Evolutionary conservation across 2,329 filamentous ascomycete species (phyloP), one percentile per base, ranked within the genome.

Genomic region (Microascus cirrosus): DNA sequence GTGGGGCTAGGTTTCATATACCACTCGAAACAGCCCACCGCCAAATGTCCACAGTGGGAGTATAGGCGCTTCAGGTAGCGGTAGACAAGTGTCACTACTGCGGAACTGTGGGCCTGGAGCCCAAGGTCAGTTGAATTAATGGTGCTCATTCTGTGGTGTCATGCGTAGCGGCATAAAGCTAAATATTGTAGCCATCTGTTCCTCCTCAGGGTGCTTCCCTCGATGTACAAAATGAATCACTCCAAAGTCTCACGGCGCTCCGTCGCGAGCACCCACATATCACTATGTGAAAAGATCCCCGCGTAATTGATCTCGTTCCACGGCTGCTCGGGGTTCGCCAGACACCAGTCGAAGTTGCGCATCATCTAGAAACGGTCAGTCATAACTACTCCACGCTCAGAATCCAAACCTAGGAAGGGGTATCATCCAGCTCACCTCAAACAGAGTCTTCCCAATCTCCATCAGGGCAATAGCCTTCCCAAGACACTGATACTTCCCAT

Each of bases 401-500:
- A n/a, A n/a, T n/a, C n/a, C n/a, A n/a, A n/a, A n/a, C n/a, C n/a
- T n/a, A 45, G 2, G 3, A 7, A n/a, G 39, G 4, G n/a, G 39
- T 2, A n/a, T 8, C 6, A 6, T 45, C 2, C 39, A 45, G n/a
- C 39, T 45, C 53, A 73, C 71, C 68, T 79, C 74, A 24, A 75
- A 72, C 45, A 73, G 65, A 2, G 69, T 54, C 64, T 71, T 70
- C 36, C 72, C 71, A 57, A 74, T 22, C 62, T 75, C 72, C 63
- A 74, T 69, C 10, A 69, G 54, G 1, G 73, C 72, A 20, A 75
- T 65, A 0, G 66, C 66, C 2, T 68, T 66, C 1, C 73, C 73
- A 5, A 74, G 60, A 51, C 73, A 76, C 39, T 68, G 65, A 65
- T 69, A 74, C 2, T 66, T 60, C 0, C 74, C 73, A 22, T 70